Base-by-base conservation (phyloP, 192 early-diverging fungal genomes). In the Allomyces javanicus region DNA sequence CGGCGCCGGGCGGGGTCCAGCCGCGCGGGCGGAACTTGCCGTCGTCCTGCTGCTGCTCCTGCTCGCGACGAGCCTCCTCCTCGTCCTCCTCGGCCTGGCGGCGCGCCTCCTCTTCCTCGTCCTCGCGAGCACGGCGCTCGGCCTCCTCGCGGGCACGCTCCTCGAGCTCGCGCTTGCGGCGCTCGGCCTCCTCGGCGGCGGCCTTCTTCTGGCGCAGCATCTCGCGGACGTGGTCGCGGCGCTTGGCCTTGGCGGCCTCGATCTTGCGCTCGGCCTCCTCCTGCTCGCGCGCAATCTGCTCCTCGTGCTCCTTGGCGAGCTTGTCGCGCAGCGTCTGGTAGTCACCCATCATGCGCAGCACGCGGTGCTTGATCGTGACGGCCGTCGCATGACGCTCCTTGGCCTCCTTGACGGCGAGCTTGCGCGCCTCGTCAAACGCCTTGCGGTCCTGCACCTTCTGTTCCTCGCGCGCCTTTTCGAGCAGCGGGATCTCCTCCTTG, bases 391-490 rank as follows among this genome's bases (percentile, higher is more conserved):
- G 86, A 72, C 87, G 85, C 62, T 76, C 66, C 64, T 71, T 72
- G 26, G 91, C 73, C 61, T 85, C 75, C 55, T 81, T 83, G n/a
- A 85, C 71, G 65, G 84, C 79, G 25, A 84, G 84, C 72, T 85
- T 83, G 69, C 79, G 75, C 26, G 88, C 82, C 55, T 81, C 85
- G 26, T 88, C 84, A 73, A 93, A 83, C 74, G 82, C 83, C 62
- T 86, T 87, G 68, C 76, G 75, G 73, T 97, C 96, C n/a, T 71
- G 73, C 74, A 79, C 79, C 75, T 89, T 90, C 75, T 97, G 94
- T 45, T 79, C 77, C 61, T 89, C 90, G 71, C 96, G 94, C 75
- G 97, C 95, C 67, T 87, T 83, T 61, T 84, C 85, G 61, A 97
- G 82, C 27, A 96, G 77, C 61, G 94, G 87, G 70, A 88, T 86